Evolutionary conservation across 2,329 filamentous ascomycete genomes (phyloP), one percentile per base, ranked within the genome.

Genomic region (Epichloe sylvatica): DNA sequence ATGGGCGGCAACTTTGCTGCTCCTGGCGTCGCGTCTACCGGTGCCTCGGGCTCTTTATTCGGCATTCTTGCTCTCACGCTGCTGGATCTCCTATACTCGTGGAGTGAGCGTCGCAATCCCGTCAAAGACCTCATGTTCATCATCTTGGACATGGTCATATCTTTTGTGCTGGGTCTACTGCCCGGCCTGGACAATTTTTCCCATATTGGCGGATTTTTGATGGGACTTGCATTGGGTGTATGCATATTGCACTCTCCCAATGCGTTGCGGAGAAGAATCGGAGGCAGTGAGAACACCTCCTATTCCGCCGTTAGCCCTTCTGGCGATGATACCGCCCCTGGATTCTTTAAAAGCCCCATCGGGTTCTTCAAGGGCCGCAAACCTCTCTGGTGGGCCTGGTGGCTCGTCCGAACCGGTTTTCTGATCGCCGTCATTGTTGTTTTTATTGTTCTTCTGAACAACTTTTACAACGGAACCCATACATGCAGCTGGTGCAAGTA

Each of bases 321-420:
- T 17, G 65, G 63, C 6, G 68, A 67, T 36, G 70, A 73, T 42
- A 72, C 72, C 21, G 70, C 73, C 17, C 71, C 73, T 25, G 64
- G 70, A 0, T 80, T 84, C 56, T 62, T 78, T 50, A 78, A 80
- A 59, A 79, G 77, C 51, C 79, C 84, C 0, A 63, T 81, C 4
- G 81, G 80, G 5, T 96, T 96, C 68, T 97, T 97, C 71, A 91
- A 90, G 64, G 88, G 87, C 19, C 78, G 92, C 17, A 95, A 94
- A 64, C 84, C 86, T 21, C 74, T 95, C 7, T 98, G 92, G 92
- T 98, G 92, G 92, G 84, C 72, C 5, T 98, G 92, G 92, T 97
- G 91, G 91, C 67, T 95, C 21, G 75, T 97, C 30, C 79, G 92
- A 17, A 86, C 78, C 1, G 87, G 77, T 0, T 83, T 84, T 23